Evolutionary conservation across 2,329 filamentous ascomycete genomes (phyloP).

Genomic region (Fusarium pseudoanthophilum): DNA sequence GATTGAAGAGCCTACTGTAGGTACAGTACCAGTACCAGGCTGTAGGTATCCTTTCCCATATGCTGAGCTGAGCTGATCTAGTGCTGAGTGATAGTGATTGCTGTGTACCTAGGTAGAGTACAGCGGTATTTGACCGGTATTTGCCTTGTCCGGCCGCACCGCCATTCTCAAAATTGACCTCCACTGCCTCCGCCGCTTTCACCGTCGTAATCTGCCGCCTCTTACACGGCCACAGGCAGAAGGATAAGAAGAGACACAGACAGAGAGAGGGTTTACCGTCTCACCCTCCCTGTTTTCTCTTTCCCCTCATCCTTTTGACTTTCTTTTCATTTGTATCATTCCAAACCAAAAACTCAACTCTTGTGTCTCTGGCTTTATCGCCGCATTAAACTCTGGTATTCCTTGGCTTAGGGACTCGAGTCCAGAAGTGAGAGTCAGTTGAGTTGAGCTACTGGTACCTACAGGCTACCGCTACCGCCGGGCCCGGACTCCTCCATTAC

Average conservation of each 20-base stretch:
- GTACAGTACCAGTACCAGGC: not conserved
- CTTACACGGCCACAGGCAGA: slow-evolving; percentile 33
- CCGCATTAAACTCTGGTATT: not conserved
- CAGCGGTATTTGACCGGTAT: slow-evolving; percentile 1
- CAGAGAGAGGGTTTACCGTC: slow-evolving; percentile 26
- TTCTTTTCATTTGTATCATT: not conserved
- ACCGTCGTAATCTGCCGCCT: slow-evolving; percentile 46
- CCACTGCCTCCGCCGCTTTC: slow-evolving; percentile 44
- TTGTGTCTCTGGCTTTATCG: not conserved
- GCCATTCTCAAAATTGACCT: slow-evolving; percentile 30
- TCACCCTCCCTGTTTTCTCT: slow-evolving; percentile 8
- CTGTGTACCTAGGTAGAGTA: not conserved
- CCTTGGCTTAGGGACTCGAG: slow-evolving; percentile 2
- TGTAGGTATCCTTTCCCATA: slow-evolving; percentile 6
- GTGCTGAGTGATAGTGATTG: slow-evolving; percentile 25
- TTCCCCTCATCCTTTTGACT: not conserved
- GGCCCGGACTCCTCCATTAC: slow-evolving; percentile 32
- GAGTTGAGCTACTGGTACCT: not conserved
- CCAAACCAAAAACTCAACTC: slow-evolving; percentile 11
- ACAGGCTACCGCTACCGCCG: slow-evolving; percentile 1
- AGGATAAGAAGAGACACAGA: slow-evolving; percentile 3
- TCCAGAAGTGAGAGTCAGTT: not conserved
- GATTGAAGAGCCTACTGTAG: slow-evolving; percentile 1
- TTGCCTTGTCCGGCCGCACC: slow-evolving; percentile 29
- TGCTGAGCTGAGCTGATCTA: slow-evolving; percentile 1